Percentiles rank a stretch among this genome's conserved stretches.
phyloP scores from a whole-genome alignment of 495 filamentous ascomycete species.

The Cercophora samala region DNA sequence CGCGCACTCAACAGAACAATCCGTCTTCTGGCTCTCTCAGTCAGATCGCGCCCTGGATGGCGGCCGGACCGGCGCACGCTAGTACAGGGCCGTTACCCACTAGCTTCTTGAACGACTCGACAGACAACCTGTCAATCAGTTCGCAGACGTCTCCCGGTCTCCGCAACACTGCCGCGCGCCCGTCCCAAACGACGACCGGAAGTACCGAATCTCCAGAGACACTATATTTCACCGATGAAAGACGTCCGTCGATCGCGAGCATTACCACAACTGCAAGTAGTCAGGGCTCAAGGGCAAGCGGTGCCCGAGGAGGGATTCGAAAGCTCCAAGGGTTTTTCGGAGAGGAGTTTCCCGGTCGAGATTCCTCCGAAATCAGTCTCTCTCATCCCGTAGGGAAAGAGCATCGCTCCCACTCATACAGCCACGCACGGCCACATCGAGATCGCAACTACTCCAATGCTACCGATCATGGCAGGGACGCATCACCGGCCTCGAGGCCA shows the following conservation, averaged over 20 bases:
- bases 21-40: conserved; percentile 46
- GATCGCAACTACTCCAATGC: conserved; percentile 76
- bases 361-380: conserved; percentile 72
- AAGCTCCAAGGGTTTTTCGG: conserved; percentile 84
- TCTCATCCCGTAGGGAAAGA: conserved; percentile 51
- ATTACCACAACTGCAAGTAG: conserved; percentile 83
- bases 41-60: conserved; percentile 50
- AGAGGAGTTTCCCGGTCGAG: conserved; percentile 69
- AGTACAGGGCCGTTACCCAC: conserved; percentile 35
- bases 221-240: conserved; percentile 64
- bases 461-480: conserved; percentile 55
- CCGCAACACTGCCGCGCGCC: conserved; percentile 61
- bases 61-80: conserved; percentile 31
- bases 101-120: conserved; percentile 64
- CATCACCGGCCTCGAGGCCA: conserved; percentile 71
- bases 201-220: conserved; percentile 66
- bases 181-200: conserved; percentile 39
- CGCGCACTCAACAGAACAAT: conserved; percentile 53
- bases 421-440: conserved; percentile 54
- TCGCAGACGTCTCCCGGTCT: conserved; percentile 65
- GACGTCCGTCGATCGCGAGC: conserved; percentile 86
- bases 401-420: conserved; percentile 55
- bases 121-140: conserved; percentile 54
- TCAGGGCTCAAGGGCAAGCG: conserved; percentile 78
- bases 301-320: conserved; percentile 60